These are phyloP conservation scores for Lathyrus sativus DNA, from an alignment of 306 rosid species.

Conservation along the genomic window DNA sequence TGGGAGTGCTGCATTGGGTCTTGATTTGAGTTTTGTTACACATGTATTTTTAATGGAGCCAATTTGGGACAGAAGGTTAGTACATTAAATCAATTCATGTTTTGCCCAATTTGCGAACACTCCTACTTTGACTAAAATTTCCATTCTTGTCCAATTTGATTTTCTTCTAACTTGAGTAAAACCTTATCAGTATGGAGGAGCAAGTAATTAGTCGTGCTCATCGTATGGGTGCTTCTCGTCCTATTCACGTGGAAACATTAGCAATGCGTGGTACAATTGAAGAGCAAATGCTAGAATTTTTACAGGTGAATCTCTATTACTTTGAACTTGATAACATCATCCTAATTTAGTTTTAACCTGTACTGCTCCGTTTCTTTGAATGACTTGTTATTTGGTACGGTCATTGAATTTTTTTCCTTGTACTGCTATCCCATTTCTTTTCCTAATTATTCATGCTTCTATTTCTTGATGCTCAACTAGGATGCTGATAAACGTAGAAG, in stretches of 20 bases:
- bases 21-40: constrained; percentile 91
- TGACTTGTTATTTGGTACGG: constrained; percentile 10
- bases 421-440: neutral
- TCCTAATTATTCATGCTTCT: constrained; percentile 15
- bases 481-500: constrained; percentile 67
- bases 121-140: neutral
- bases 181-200: constrained; percentile 81
- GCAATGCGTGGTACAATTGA: constrained; percentile 95
- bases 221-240: constrained; percentile 98
- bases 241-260: constrained; percentile 88
- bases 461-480: constrained; percentile 49
- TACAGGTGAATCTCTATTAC: constrained; percentile 58
- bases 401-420: constrained; percentile 1
- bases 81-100: constrained; percentile 31
- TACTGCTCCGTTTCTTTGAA: constrained; percentile 18
- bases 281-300: constrained; percentile 85
- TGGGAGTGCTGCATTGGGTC: constrained; percentile 99
- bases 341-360: constrained; percentile 11
- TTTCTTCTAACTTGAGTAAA: constrained; percentile 36
- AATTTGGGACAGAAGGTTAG: constrained; percentile 95
- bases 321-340: constrained; percentile 11
- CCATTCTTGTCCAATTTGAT: constrained; percentile 23
- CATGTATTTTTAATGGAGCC: constrained; percentile 96
- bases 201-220: constrained; percentile 99
- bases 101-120: constrained; percentile 15